Conservation (phyloP, 768 basidiomycete species). For the Lactarius sp. region DNA sequence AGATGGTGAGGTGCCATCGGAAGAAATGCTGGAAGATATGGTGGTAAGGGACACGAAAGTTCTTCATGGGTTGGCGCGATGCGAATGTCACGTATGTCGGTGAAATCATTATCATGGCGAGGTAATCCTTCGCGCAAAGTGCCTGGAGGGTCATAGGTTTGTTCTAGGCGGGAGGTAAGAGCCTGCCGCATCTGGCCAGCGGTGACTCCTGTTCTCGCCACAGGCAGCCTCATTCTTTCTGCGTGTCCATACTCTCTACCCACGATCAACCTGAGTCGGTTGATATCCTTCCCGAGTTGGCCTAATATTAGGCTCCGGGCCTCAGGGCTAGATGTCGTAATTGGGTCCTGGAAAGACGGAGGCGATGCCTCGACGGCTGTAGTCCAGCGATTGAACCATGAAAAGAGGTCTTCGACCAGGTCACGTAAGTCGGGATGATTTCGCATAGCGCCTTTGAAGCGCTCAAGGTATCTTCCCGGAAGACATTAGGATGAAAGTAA, state of each 20-base stretch:
- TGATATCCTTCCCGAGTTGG: slow-evolving; percentile 34
- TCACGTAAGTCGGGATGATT: slow-evolving; percentile 40
- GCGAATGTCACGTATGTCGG: slow-evolving; percentile 50
- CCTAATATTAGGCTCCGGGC: slow-evolving; percentile 37
- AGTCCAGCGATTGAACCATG: slow-evolving; percentile 47
- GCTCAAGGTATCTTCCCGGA: slow-evolving; percentile 43
- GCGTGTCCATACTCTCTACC: slow-evolving; percentile 43
- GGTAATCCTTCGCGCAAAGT: slow-evolving; percentile 38
- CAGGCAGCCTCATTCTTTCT: slow-evolving; percentile 19
- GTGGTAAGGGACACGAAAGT: slow-evolving; percentile 41
- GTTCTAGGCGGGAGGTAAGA: slow-evolving; percentile 37
- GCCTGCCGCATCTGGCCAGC: slow-evolving; percentile 30
- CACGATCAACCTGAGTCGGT: slow-evolving; percentile 40
- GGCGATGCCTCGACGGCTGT: slow-evolving; percentile 35
- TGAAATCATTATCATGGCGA: slow-evolving; percentile 64
- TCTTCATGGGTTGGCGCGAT: slow-evolving; percentile 67
- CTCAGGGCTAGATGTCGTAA: slow-evolving; percentile 28
- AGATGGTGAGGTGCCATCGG: slow-evolving; percentile 58
- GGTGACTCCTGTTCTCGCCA: slow-evolving; percentile 8
- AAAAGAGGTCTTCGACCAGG: slow-evolving; percentile 39
- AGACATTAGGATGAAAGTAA: not conserved
- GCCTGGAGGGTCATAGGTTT: slow-evolving; percentile 52
- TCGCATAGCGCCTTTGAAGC: slow-evolving; percentile 51
- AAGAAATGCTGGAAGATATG: slow-evolving; percentile 59
- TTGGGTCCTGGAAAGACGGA: slow-evolving; percentile 43